Percentiles rank a stretch among this genome's conserved stretches.
Conservation (phyloP, 345 rosid genomes). For the Fremontodendron californicum region DNA sequence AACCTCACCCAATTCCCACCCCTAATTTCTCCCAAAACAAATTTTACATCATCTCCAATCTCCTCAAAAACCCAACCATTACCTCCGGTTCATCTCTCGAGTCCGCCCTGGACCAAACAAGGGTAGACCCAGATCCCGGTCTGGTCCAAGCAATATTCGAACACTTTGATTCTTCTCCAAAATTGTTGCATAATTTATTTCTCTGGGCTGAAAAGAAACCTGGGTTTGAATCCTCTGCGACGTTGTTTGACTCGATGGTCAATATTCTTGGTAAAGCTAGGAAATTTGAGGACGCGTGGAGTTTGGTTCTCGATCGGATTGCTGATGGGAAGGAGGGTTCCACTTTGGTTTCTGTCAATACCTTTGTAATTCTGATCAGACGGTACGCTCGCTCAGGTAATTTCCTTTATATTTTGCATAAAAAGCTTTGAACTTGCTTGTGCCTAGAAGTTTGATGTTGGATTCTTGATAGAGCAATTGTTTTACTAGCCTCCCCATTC, state of each 20-base stretch:
- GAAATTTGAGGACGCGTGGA: conserved; percentile 74
- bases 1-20: conserved; percentile 14
- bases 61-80: conserved; percentile 44
- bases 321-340: conserved; percentile 25
- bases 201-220: conserved; percentile 74
- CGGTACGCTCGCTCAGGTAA: conserved; percentile 82
- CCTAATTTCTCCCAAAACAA: conserved; percentile 32
- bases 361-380: conserved; percentile 66
- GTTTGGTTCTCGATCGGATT: conserved; percentile 51
- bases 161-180: conserved; percentile 65
- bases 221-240: conserved; percentile 39
- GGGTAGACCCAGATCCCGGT: conserved; percentile 41
- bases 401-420: not conserved
- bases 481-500: not conserved
- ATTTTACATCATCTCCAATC: conserved; percentile 42
- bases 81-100: conserved; percentile 41
- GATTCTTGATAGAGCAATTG: not conserved
- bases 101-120: conserved; percentile 46
- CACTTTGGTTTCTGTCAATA: conserved; percentile 52
- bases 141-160: conserved; percentile 50
- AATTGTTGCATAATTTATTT: conserved; percentile 53
- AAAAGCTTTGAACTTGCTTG: conserved; percentile 3
- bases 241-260: conserved; percentile 45
- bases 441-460: not conserved
- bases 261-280: conserved; percentile 59